phyloP scores from a whole-genome alignment of 805 yeast species.

The Tetrapisispora nanseiensis region DNA sequence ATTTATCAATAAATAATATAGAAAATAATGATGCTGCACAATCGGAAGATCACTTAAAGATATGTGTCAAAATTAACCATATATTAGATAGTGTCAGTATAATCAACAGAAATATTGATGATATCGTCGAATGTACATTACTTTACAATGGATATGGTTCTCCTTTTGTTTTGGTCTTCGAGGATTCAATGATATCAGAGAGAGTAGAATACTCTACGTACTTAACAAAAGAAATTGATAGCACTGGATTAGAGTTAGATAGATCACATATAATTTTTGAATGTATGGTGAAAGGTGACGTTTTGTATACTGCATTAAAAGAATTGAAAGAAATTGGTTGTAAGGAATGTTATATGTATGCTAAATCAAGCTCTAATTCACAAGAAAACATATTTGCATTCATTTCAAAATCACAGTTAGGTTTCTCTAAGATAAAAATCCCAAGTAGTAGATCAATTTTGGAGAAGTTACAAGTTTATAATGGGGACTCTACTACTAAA shows the following conservation, averaged over 20 bases:
- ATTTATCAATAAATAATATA: neutral
- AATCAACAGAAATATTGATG: constrained; percentile 27
- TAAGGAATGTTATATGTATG: constrained; percentile 40
- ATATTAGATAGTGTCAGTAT: constrained; percentile 44
- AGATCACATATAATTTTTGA: constrained; percentile 38
- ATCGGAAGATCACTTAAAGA: constrained; percentile 20
- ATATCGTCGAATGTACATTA: constrained; percentile 38
- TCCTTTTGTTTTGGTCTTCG: constrained; percentile 48
- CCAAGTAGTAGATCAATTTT: constrained; percentile 56
- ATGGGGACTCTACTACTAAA: constrained; percentile 17
- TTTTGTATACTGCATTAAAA: constrained; percentile 42
- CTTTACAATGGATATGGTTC: constrained; percentile 40
- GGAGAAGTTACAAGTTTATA: constrained; percentile 43
- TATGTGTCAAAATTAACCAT: constrained; percentile 38
- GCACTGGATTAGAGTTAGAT: constrained; percentile 35
- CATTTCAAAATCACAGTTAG: constrained; percentile 65
- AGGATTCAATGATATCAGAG: constrained; percentile 44
- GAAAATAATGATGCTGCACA: constrained; percentile 10
- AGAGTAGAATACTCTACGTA: constrained; percentile 47
- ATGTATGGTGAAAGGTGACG: constrained; percentile 43
- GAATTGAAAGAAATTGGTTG: constrained; percentile 49
- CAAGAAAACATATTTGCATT: constrained; percentile 33
- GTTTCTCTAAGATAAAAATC: constrained; percentile 53
- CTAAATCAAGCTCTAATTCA: constrained; percentile 25
- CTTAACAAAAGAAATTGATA: constrained; percentile 28